Evolutionary conservation across 2,329 filamentous ascomycete genomes (phyloP), one percentile per base, ranked within the genome.

Genomic region (Corinectria fuckeliana): DNA sequence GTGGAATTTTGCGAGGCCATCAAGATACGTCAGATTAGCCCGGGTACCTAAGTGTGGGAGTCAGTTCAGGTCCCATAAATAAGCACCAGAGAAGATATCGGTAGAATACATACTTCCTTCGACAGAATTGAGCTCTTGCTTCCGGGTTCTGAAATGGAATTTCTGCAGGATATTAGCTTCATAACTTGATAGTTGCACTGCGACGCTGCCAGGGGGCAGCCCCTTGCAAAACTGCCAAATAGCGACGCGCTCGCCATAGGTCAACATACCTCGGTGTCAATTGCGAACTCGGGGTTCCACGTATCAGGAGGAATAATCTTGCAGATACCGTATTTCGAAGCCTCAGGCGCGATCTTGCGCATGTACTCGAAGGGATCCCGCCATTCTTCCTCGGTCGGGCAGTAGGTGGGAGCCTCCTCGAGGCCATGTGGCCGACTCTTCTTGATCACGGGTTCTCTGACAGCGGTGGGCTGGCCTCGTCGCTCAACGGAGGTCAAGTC

Each of bases 111-210:
- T 86, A 96, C 93, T 95, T 83, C 95, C 95, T 90, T 99, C 95
- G 48, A 98, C 92, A 14, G 93, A 96, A 77, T 99, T 99, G 62
- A 99, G 82, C 77, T 98, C 94, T 76, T 99, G 95, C 75, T 96
- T 93, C 74, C 95, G 88, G 13, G 95, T 99, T 65, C 93, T 88
- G 74, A 99, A 99, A 76, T 99, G 95, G 72, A 99, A 99, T 77
- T 89, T 91, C 93, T 97, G 50, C 20, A 59, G 14, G 21, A 20
- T 55, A 56, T 69, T 51, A 63, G 60, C 73, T 66, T 34, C 56
- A n/a, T 26, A 4, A 8, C 21, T 38, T 25, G 11, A 25, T n/a
- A 36, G n/a, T 47, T 14, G 13, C 32, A 41, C 9, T 14, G 13
- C 4, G 38, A 44, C 28, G 42, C 20, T 21, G 14, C 26, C 20